Percentiles rank a stretch among this genome's conserved stretches.
Conservation (phyloP, 495 filamentous ascomycete species). For the Pyrenula aspistea region DNA sequence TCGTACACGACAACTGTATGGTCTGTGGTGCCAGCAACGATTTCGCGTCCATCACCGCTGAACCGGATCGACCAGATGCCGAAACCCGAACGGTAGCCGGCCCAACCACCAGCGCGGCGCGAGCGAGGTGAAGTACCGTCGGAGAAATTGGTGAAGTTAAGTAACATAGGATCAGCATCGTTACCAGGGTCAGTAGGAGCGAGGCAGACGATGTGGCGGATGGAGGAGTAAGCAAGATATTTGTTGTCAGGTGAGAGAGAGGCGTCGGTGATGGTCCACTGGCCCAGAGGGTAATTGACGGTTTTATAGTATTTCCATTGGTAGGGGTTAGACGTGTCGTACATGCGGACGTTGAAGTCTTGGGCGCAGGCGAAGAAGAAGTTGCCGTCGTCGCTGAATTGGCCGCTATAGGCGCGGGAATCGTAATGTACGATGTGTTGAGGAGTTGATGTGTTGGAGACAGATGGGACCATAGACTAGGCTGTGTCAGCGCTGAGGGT, state of each 20-base stretch:
- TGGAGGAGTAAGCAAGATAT: conserved; percentile 80
- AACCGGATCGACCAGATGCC: conserved; percentile 86
- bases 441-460: conserved; percentile 55
- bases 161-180: conserved; percentile 56
- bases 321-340: conserved; percentile 93
- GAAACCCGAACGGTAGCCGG: conserved; percentile 30
- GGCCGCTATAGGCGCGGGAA: conserved; percentile 79
- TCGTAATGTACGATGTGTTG: conserved; percentile 85
- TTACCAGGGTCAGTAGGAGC: conserved; percentile 79
- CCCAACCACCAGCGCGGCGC: conserved; percentile 23
- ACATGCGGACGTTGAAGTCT: conserved; percentile 91
- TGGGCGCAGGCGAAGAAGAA: conserved; percentile 95
- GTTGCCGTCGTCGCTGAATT: conserved; percentile 93
- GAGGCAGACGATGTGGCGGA: conserved; percentile 68
- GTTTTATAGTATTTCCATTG: conserved; percentile 95
- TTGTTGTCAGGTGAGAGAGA: conserved; percentile 84
- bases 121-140: conserved; percentile 14
- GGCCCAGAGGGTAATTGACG: conserved; percentile 69
- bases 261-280: conserved; percentile 95
- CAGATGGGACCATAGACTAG: conserved; percentile 4
- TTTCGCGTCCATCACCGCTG: conserved; percentile 80
- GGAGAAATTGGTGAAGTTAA: conserved; percentile 52
- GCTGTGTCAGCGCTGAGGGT: neutral
- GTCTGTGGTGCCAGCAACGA: conserved; percentile 78
- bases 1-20: conserved; percentile 85